Evolutionary conservation across 305 asterid genomes (phyloP).

Genomic region (Fraxinus xanthoxyloides): DNA sequence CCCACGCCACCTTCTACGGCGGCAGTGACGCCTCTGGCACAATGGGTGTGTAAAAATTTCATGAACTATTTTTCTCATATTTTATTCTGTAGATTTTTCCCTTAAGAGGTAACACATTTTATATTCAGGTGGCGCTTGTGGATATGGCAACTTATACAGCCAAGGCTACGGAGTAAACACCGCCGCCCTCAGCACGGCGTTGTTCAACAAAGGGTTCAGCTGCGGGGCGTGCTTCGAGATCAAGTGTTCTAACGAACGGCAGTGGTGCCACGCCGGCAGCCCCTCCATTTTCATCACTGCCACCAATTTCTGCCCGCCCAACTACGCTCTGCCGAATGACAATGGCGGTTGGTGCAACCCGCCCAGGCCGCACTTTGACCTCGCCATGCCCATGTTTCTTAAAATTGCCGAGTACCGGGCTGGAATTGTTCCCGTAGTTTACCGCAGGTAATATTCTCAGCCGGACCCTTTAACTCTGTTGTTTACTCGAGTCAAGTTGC

Average conservation of each 20-base stretch:
- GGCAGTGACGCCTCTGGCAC: slow-evolving; percentile 96
- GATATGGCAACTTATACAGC: slow-evolving; percentile 78
- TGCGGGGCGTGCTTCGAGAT: slow-evolving; percentile 86
- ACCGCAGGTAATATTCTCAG: slow-evolving; percentile 46
- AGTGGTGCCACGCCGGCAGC: slow-evolving; percentile 65
- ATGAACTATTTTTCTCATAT: neutral
- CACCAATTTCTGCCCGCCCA: slow-evolving; percentile 82
- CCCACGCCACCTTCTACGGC: slow-evolving; percentile 92
- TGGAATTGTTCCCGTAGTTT: slow-evolving; percentile 76
- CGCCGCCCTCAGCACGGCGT: slow-evolving; percentile 85
- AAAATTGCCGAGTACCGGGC: slow-evolving; percentile 73
- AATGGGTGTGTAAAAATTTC: slow-evolving; percentile 52
- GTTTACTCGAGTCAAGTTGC: neutral
- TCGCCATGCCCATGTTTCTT: slow-evolving; percentile 91
- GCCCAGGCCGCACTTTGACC: slow-evolving; percentile 80
- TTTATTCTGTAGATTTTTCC: neutral
- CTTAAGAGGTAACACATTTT: neutral
- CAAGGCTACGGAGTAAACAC: slow-evolving; percentile 88
- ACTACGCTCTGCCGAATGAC: slow-evolving; percentile 62
- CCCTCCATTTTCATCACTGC: slow-evolving; percentile 72
- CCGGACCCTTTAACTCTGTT: neutral
- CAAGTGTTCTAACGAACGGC: slow-evolving; percentile 53
- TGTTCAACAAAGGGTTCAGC: slow-evolving; percentile 65
- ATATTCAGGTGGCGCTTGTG: slow-evolving; percentile 80
- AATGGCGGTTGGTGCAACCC: slow-evolving; percentile 96